Evolutionary conservation across 306 rosid genomes (phyloP), one percentile per base, ranked within the genome.

Genomic region (Vicia villosa): DNA sequence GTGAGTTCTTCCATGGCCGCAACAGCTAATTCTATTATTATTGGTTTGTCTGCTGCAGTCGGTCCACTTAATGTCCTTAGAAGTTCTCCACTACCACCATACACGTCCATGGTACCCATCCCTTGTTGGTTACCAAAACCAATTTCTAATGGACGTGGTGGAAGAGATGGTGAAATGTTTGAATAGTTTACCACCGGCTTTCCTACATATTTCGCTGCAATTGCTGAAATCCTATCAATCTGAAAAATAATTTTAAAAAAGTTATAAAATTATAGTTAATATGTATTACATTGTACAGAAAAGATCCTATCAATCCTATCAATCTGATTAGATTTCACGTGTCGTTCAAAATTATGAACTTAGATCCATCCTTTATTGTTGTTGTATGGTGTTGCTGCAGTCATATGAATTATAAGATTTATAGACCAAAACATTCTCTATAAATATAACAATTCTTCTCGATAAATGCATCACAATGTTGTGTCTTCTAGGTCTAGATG

Each of bases 131-230:
- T 80, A 2, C 92, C 89, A n/a, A 81, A 87, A 77, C 70, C 82
- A n/a, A 46, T 80, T 38, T 91, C 99, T 8, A 85, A 52, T 8
- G 87, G 92, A 4, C 99, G 89, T 3, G 95, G 66, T 16, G 95
- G 85, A 12, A 86, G 83, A 4, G 97, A 79, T 14, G 95, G 80
- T 4, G 96, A 83, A 9, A 94, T 69, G 5, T 87, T 74, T 28
- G 99, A 88, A 74, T 86, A 95, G 83, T 79, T 91, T 75, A 75
- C 92, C 10, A 86, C 88, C 1, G 99, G 97, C 81, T 95, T 95
- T 13, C 99, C 99, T 2, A 89, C 95, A 8, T 95, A 91, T 67
- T 95, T 95, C 0, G 99, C 99, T 19, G 99, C 99, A 37, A 95
- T 95, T 3, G 87, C 91, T 30, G 97, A 91, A 30, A 95, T 95